Evolutionary conservation across 2,329 filamentous ascomycete species (phyloP).

Genomic region (Nemania sp.): DNA sequence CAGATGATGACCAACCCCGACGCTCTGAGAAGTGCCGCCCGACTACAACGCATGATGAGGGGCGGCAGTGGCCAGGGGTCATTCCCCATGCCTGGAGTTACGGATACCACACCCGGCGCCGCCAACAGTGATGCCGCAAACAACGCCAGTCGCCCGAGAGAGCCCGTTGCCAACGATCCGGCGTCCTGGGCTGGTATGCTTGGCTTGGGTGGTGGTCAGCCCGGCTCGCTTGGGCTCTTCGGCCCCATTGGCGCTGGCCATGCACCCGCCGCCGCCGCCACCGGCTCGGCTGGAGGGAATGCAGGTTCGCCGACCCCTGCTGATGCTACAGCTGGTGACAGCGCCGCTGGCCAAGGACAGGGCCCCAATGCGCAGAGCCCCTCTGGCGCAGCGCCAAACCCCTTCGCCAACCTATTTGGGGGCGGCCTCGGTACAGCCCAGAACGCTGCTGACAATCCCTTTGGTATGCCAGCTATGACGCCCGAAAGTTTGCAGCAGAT

Average conservation of each 20-base stretch:
- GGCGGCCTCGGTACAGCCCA: constrained; percentile 37
- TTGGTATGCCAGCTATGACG: constrained; percentile 51
- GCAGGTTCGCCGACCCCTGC: constrained; percentile 10
- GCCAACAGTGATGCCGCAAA: constrained; percentile 36
- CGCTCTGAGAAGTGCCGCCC: constrained; percentile 77
- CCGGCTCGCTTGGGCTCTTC: constrained; percentile 44
- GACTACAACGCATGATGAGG: constrained; percentile 75
- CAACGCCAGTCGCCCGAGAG: constrained; percentile 38
- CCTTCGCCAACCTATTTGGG: constrained; percentile 68
- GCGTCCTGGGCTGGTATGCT: constrained; percentile 39
- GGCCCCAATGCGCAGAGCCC: constrained; percentile 32
- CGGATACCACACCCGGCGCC: constrained; percentile 76
- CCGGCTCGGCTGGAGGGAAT: constrained; percentile 29
- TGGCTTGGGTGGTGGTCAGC: constrained; percentile 35
- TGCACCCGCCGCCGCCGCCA: constrained; percentile 33
- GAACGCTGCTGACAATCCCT: constrained; percentile 41
- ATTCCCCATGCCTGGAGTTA: constrained; percentile 90
- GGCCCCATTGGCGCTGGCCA: constrained; percentile 46
- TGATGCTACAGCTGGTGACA: constrained; percentile 31
- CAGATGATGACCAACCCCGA: constrained; percentile 92
- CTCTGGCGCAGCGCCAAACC: constrained; percentile 56
- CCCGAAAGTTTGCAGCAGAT: constrained; percentile 60
- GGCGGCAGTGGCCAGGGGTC: constrained; percentile 54
- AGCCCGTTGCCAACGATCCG: constrained; percentile 54
- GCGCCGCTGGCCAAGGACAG: constrained; percentile 33